A percentile compares a stretch with the other conserved stretches of the same genome.
Conservation (phyloP, 345 rosid genomes). For the Laguncularia racemosa region DNA sequence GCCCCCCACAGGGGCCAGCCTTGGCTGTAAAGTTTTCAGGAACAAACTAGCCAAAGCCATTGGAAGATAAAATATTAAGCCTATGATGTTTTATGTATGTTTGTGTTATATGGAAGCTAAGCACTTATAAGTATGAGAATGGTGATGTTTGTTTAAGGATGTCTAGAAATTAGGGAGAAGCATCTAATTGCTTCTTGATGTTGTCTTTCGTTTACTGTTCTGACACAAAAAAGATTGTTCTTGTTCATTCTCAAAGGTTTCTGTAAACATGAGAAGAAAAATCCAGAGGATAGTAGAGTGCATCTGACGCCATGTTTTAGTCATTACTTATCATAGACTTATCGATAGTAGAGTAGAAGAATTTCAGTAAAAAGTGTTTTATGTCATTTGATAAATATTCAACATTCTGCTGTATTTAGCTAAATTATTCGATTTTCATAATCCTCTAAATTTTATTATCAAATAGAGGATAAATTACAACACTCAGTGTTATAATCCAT, state of each 20-base stretch:
- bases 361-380: no score
- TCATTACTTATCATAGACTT: no score
- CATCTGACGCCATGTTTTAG: no score
- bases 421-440: neutral
- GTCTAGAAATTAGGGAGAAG: slow-evolving; percentile 28
- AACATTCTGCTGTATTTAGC: no score
- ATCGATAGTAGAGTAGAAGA: no score
- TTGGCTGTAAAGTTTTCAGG: slow-evolving; percentile 41
- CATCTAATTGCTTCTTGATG: slow-evolving; percentile 35
- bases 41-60: slow-evolving; percentile 69
- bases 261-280: no score
- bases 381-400: no score
- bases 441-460: neutral
- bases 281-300: no score
- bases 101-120: neutral
- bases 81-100: neutral
- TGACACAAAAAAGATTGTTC: slow-evolving; percentile 12
- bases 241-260: slow-evolving; percentile 11
- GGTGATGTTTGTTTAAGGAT: neutral
- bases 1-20: slow-evolving; percentile 15
- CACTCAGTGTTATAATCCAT: no score
- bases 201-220: neutral
- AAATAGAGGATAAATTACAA: no score
- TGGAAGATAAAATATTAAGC: no score
- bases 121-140: slow-evolving; percentile 8